A percentile compares a stretch with the other conserved stretches of the same genome.
phyloP scores from a whole-genome alignment of 805 yeast species.

The Kazachstania psychrophila region DNA sequence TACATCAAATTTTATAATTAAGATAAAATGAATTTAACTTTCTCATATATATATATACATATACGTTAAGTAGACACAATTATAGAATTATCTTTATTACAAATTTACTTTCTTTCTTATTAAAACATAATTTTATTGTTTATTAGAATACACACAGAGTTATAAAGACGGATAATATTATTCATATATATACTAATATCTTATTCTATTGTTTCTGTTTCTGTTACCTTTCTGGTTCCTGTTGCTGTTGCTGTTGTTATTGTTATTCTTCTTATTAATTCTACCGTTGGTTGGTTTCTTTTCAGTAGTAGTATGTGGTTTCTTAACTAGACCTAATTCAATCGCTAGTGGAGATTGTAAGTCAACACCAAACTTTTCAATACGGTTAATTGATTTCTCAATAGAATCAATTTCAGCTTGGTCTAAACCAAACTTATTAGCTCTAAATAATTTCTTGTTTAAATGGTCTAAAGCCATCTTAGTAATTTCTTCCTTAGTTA shows the following conservation, averaged over 20 bases:
- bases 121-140: background rate
- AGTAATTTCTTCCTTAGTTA: conserved; percentile 63
- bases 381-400: conserved; percentile 38
- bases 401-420: conserved; percentile 51
- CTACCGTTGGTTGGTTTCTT: conserved; percentile 2
- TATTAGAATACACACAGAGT: background rate
- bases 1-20: conserved; percentile 25
- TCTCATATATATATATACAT: too few relatives aligned
- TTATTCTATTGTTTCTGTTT: conserved; percentile 2
- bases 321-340: conserved; percentile 48
- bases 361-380: conserved; percentile 79
- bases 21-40: too few relatives aligned
- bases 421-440: conserved; percentile 70
- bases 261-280: conserved; percentile 4
- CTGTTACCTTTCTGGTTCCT: conserved; percentile 4
- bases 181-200: background rate
- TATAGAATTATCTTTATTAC: too few relatives aligned
- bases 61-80: too few relatives aligned
- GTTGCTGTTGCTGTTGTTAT: conserved; percentile 5
- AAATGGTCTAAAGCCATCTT: conserved; percentile 58
- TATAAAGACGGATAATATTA: background rate
- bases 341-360: conserved; percentile 54
- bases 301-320: conserved; percentile 4
- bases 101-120: background rate
- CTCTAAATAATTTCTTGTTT: conserved; percentile 57